Percentiles rank a stretch among this genome's conserved stretches.
phyloP scores from a whole-genome alignment of 2,329 filamentous ascomycete genomes.

The Microcera coccophila region DNA sequence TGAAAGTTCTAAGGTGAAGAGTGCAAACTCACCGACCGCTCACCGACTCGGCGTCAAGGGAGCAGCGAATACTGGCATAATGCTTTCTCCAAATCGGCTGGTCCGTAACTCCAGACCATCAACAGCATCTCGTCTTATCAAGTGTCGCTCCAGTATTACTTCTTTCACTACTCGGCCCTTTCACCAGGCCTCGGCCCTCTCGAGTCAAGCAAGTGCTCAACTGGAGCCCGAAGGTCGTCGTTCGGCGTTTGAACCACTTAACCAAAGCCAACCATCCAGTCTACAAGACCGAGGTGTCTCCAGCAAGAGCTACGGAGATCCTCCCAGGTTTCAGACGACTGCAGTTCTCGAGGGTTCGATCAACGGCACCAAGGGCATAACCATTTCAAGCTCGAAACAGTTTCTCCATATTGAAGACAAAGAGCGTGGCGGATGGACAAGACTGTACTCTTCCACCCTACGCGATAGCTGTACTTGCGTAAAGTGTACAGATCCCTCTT shows the following conservation, averaged over 20 bases:
- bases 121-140: not conserved
- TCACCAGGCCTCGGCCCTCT: not conserved
- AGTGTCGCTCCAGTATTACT: not conserved
- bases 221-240: not conserved
- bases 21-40: not conserved
- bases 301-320: conserved; percentile 8
- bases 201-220: conserved; percentile 19
- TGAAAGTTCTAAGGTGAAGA: not conserved
- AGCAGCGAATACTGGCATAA: conserved; percentile 2
- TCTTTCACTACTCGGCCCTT: conserved; percentile 2
- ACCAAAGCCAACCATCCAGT: conserved; percentile 1
- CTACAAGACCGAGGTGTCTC: conserved; percentile 3
- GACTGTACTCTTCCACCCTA: conserved; percentile 32
- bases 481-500: conserved; percentile 52
- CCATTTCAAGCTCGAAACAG: conserved; percentile 24
- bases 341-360: conserved; percentile 7
- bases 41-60: not conserved
- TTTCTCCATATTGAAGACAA: conserved; percentile 26
- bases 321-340: conserved; percentile 13
- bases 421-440: conserved; percentile 18
- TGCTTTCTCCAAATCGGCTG: conserved; percentile 14
- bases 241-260: conserved; percentile 11
- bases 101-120: conserved; percentile 12
- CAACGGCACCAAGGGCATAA: conserved; percentile 11
- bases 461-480: conserved; percentile 55